These are phyloP conservation scores for Metarhizium sp. DNA, from an alignment of 2,329 filamentous ascomycete species.

Conservation along the genomic window DNA sequence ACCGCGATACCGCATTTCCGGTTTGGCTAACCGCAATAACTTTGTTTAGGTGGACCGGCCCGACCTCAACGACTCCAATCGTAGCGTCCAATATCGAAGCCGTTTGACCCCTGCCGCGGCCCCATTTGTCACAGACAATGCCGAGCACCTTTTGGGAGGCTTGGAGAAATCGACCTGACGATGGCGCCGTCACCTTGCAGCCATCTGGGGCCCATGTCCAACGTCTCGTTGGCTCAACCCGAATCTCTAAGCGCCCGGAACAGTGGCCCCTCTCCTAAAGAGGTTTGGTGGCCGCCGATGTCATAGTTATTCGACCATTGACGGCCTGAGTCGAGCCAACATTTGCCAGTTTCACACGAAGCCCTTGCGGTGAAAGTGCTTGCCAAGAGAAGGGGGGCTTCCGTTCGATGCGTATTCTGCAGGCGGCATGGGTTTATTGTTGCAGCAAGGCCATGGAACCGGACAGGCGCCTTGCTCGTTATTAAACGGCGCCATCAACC, in stretches of 20 bases:
- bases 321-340: neutral
- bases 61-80: too few species aligned
- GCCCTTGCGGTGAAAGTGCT: too few species aligned
- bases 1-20: too few species aligned
- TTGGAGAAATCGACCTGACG: neutral
- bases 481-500: neutral
- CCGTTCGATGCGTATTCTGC: too few species aligned
- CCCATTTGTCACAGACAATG: neutral
- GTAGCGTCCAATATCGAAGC: too few species aligned
- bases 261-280: slow-evolving; percentile 5
- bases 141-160: neutral
- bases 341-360: too few species aligned
- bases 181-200: slow-evolving; percentile 2
- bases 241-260: slow-evolving; percentile 15
- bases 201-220: neutral
- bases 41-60: neutral
- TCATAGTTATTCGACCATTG: slow-evolving; percentile 6
- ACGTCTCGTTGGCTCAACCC: slow-evolving; percentile 5
- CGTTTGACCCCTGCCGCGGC: too few species aligned
- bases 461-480: neutral
- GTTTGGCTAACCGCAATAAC: neutral
- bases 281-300: slow-evolving; percentile 5
- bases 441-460: too few species aligned
- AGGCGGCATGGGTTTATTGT: too few species aligned
- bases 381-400: too few species aligned